Conservation (phyloP, 441 rosid genomes). For the Geranium incanum region DNA sequence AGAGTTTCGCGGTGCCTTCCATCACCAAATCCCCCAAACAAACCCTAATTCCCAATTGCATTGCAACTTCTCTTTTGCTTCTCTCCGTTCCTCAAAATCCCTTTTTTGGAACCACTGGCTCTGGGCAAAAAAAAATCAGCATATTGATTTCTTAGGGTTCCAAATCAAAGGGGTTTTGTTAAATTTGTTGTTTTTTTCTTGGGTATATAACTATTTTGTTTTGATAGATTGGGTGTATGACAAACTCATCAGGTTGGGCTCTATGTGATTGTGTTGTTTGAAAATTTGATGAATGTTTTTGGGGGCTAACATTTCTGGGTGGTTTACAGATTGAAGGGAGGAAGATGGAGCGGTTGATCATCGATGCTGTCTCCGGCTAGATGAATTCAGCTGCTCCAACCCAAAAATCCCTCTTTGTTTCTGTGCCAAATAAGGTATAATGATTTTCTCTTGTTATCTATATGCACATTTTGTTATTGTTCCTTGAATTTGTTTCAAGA, state of each 20-base stretch:
- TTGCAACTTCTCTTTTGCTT: background rate
- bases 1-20: constrained; percentile 19
- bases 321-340: constrained; percentile 9
- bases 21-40: constrained; percentile 5
- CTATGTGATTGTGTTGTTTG: background rate
- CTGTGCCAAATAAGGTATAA: background rate
- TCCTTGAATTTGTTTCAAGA: background rate
- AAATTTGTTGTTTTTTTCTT: background rate
- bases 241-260: background rate
- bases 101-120: background rate
- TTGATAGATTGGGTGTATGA: background rate
- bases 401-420: background rate
- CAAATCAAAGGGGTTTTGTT: constrained; percentile 4
- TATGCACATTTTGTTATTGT: background rate
- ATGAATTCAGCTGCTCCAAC: constrained; percentile 16
- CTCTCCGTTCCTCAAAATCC: background rate
- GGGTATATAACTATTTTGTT: background rate
- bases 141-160: constrained; percentile 4
- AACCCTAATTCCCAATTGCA: background rate
- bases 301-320: background rate
- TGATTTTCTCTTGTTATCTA: background rate
- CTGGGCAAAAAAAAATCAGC: background rate
- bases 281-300: background rate
- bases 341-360: constrained; percentile 6
- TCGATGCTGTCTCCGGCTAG: constrained; percentile 18